Evolutionary conservation across 139 green algal species (phyloP).

Genomic region (Tetradesmus obliquus): DNA sequence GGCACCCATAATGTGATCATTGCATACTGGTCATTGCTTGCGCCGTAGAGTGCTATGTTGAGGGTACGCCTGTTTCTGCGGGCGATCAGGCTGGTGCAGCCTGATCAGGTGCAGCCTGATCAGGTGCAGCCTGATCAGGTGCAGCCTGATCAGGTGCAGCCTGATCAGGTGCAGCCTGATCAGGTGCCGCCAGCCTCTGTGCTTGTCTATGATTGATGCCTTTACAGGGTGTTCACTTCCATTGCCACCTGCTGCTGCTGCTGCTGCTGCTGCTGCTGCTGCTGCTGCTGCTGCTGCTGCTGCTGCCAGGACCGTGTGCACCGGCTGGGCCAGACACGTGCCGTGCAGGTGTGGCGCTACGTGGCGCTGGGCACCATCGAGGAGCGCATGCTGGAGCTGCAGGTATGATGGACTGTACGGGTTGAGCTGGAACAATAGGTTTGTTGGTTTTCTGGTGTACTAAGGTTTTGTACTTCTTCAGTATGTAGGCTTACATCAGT

Average conservation of each 20-base stretch:
- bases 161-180: too few relatives aligned
- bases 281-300: not conserved
- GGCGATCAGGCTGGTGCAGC: too few relatives aligned
- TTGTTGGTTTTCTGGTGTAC: not conserved
- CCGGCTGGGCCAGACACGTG: conserved; percentile 70
- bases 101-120: not conserved
- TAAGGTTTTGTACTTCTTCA: too few relatives aligned
- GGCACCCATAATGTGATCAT: too few relatives aligned
- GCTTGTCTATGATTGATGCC: not conserved
- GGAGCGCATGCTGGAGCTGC: conserved; percentile 85
- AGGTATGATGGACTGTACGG: too few relatives aligned
- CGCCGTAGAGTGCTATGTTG: too few relatives aligned
- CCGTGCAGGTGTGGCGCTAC: conserved; percentile 70
- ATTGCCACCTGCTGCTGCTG: not conserved
- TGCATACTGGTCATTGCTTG: too few relatives aligned
- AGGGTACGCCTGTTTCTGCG: too few relatives aligned
- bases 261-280: not conserved
- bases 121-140: not conserved
- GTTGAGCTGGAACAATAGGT: too few relatives aligned
- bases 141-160: not conserved
- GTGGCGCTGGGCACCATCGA: conserved; percentile 73
- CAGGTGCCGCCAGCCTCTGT: not conserved
- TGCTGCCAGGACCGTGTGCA: conserved; percentile 73
- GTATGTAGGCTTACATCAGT: too few relatives aligned
- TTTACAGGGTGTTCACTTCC: too few relatives aligned